Percentiles rank a stretch among this genome's conserved stretches.
Conservation (phyloP, 2,329 filamentous ascomycete genomes). For the Colletotrichum spaethianum region DNA sequence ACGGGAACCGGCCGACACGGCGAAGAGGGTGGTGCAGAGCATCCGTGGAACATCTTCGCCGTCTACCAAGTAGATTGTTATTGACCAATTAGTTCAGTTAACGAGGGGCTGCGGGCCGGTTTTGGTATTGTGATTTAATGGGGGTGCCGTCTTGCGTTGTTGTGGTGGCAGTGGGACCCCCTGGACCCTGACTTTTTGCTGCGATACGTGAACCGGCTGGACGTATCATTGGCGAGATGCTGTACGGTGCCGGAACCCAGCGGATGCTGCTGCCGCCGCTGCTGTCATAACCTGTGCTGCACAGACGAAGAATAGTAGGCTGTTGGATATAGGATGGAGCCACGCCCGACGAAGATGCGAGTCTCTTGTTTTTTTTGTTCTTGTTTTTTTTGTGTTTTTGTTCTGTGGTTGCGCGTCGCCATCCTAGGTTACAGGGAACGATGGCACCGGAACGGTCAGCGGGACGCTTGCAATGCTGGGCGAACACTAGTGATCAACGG, state of each 20-base stretch:
- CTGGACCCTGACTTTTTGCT: constrained; percentile 1
- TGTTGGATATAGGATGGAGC: constrained; percentile 1
- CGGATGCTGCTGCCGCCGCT: background rate
- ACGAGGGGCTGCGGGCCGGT: background rate
- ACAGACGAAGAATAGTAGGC: background rate
- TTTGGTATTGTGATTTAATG: background rate
- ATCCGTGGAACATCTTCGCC: background rate
- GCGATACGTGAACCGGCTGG: background rate
- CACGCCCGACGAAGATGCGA: background rate
- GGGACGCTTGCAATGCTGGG: background rate
- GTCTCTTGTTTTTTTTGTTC: constrained; percentile 8
- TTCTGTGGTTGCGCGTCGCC: too few relatives aligned
- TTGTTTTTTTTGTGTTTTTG: too few relatives aligned
- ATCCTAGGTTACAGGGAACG: constrained; percentile 9
- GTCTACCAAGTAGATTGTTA: background rate
- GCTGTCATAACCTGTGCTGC: too few relatives aligned
- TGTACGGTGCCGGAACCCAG: background rate
- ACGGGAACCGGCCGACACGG: background rate
- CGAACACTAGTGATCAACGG: background rate
- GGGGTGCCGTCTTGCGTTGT: background rate
- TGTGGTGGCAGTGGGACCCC: background rate
- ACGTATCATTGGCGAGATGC: background rate
- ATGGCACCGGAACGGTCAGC: constrained; percentile 24
- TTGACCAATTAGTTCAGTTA: background rate
- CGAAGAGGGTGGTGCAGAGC: background rate